Base-by-base conservation (phyloP, 2,329 filamentous ascomycete genomes). In the Didymellaceae sp. region DNA sequence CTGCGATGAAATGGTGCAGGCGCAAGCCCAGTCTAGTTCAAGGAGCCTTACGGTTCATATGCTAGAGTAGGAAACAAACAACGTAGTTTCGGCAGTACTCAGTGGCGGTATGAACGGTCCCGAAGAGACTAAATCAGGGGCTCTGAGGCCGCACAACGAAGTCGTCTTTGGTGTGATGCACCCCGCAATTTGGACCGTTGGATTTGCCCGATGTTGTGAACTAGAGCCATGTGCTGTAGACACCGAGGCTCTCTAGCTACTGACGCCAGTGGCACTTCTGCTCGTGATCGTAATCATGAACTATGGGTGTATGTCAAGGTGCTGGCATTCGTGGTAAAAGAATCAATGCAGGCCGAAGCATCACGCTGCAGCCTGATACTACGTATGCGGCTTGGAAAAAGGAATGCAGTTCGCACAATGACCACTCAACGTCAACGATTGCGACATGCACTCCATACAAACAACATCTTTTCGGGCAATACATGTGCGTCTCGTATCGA, bases 1-100 rank as follows among this genome's bases (percentile, higher is more conserved):
- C 34, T 41, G 47, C 47, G 47, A 51, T 22, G 11, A 22, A 8
- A 21, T 32, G 17, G 14, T 9, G n/a, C n/a, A 17, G n/a, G 21
- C 45, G 38, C 4, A 31, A 43, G 38, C 13, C 38, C 32, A 43
- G 38, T 14, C 9, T 17, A 31, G 4, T 8, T 34, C 17, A 31
- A 32, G 31, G 18, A 39, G 42, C 25, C 26, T 10, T 42, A 21
- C 3, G 38, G n/a, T n/a, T n/a, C n/a, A 18, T 34, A 48, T n/a
- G 18, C 7, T 34, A 21, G 38, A 26, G 21, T 31, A 13, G 35
- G 21, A 25, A 32, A n/a, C 14, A n/a, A 34, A 28, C 21, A 34
- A 13, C 17, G 20, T 22, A 14, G 16, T 31, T 3, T 28, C 34
- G 32, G 21, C 13, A 22, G n/a, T n/a, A n/a, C 8, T 40, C 28